These are phyloP conservation scores for Drosera capensis DNA, from an alignment of 148 eudicot genomes.

Conservation along the genomic window DNA sequence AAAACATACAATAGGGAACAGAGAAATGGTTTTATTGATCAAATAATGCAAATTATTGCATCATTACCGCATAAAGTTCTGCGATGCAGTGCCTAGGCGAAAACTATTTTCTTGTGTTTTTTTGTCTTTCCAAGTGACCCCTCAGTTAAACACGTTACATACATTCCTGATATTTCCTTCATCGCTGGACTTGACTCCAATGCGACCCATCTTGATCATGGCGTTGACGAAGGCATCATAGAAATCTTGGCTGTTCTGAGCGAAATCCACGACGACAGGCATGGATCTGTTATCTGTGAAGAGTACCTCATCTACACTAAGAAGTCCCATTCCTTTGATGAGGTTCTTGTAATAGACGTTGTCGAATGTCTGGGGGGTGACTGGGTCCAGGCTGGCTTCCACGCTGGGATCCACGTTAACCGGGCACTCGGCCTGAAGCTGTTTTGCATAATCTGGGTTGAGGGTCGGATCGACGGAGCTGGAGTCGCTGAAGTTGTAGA, in stretches of 20 bases:
- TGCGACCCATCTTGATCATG: constrained; percentile 32
- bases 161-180: constrained; percentile 22
- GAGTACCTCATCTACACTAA: constrained; percentile 74
- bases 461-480: constrained; percentile 56
- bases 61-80: too few species aligned
- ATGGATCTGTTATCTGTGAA: constrained; percentile 50
- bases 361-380: constrained; percentile 51
- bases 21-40: too few species aligned
- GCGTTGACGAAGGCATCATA: constrained; percentile 14
- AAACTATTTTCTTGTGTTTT: too few species aligned
- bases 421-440: constrained; percentile 54
- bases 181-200: constrained; percentile 13
- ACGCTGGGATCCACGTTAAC: constrained; percentile 53
- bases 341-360: constrained; percentile 48
- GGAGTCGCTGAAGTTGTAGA: constrained; percentile 40
- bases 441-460: constrained; percentile 28
- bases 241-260: constrained; percentile 7
- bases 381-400: constrained; percentile 66
- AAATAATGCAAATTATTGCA: too few species aligned
- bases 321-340: constrained; percentile 57
- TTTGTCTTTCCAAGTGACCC: too few species aligned
- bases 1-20: too few species aligned
- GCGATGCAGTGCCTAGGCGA: too few species aligned
- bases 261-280: constrained; percentile 29
- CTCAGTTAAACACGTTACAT: constrained; percentile 29